Percentiles rank a stretch among this genome's conserved stretches.
phyloP scores from a whole-genome alignment of 2,329 filamentous ascomycete genomes.

The Colletotrichum coccodes region DNA sequence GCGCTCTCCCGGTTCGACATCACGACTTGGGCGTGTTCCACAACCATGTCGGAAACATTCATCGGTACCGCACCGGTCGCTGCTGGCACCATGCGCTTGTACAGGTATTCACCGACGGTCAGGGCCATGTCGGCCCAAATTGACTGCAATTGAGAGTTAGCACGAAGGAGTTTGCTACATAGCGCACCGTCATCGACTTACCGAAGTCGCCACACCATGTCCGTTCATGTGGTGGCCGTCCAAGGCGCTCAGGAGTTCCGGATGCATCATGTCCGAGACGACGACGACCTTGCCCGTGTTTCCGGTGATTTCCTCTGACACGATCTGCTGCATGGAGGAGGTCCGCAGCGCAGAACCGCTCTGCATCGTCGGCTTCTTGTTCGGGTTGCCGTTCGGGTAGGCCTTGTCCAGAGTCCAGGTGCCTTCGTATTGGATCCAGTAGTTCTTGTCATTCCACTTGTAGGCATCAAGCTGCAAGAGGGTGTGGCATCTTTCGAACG shows the following conservation, averaged over 20 bases:
- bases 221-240: slow-evolving; percentile 55
- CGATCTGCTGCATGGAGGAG: slow-evolving; percentile 48
- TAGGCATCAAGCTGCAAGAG: slow-evolving; percentile 76
- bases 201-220: slow-evolving; percentile 53
- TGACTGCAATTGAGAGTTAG: neutral
- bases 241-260: slow-evolving; percentile 48
- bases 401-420: slow-evolving; percentile 53
- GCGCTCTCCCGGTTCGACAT: neutral
- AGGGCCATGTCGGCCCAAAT: slow-evolving; percentile 9
- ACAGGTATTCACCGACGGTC: neutral
- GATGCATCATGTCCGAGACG: slow-evolving; percentile 51
- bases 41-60: neutral
- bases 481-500: slow-evolving; percentile 66
- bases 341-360: slow-evolving; percentile 41
- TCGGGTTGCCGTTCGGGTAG: slow-evolving; percentile 67
- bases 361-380: slow-evolving; percentile 35
- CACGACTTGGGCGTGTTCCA: neutral
- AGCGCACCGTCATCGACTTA: slow-evolving; percentile 40
- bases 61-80: neutral
- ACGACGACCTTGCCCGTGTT: slow-evolving; percentile 42
- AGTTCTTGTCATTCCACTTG: slow-evolving; percentile 76
- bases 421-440: slow-evolving; percentile 74
- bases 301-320: slow-evolving; percentile 43
- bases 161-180: neutral
- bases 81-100: neutral